These are phyloP conservation scores for Moesziomyces parantarcticus DNA, from an alignment of 1,284 basidiomycete genomes.

Conservation along the genomic window DNA sequence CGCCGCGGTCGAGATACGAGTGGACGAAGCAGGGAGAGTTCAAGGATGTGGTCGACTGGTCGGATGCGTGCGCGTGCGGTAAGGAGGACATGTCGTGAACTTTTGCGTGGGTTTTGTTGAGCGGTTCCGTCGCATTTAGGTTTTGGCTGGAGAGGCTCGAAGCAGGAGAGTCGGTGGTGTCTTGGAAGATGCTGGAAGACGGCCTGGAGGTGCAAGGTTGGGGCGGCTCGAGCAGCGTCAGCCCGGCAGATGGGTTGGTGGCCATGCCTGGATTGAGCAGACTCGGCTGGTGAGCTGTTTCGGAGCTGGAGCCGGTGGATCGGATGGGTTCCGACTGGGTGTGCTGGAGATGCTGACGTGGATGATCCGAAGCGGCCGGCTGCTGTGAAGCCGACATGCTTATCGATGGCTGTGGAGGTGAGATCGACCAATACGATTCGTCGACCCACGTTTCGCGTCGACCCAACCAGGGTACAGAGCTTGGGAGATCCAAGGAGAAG, in stretches of 20 bases:
- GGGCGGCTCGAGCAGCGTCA: slow-evolving; percentile 32
- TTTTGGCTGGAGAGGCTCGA: slow-evolving; percentile 11
- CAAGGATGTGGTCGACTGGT: slow-evolving; percentile 18
- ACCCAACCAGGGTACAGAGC: slow-evolving; percentile 9
- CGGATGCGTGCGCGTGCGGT: slow-evolving; percentile 22
- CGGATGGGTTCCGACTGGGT: slow-evolving; percentile 19
- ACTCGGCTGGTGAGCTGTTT: slow-evolving; percentile 14
- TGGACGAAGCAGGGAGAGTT: slow-evolving; percentile 60
- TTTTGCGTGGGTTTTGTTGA: slow-evolving; percentile 46
- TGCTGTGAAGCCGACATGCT: slow-evolving; percentile 12
- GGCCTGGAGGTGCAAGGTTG: slow-evolving; percentile 20
- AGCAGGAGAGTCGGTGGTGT: slow-evolving; percentile 23
- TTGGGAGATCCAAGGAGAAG: neutral
- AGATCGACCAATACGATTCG: neutral
- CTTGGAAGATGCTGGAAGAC: slow-evolving; percentile 14
- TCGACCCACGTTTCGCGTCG: slow-evolving; percentile 10
- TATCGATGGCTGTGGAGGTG: neutral
- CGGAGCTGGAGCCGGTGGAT: slow-evolving; percentile 16
- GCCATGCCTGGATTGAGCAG: slow-evolving; percentile 43
- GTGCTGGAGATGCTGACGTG: slow-evolving; percentile 2
- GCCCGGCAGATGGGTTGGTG: slow-evolving; percentile 36
- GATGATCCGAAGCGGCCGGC: slow-evolving; percentile 11
- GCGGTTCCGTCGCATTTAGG: slow-evolving; percentile 6
- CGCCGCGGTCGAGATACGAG: slow-evolving; percentile 51
- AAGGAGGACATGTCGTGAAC: slow-evolving; percentile 42